These are phyloP conservation scores for Alternaria angustiovoidea DNA, from an alignment of 2,329 filamentous ascomycete species.

Conservation along the genomic window DNA sequence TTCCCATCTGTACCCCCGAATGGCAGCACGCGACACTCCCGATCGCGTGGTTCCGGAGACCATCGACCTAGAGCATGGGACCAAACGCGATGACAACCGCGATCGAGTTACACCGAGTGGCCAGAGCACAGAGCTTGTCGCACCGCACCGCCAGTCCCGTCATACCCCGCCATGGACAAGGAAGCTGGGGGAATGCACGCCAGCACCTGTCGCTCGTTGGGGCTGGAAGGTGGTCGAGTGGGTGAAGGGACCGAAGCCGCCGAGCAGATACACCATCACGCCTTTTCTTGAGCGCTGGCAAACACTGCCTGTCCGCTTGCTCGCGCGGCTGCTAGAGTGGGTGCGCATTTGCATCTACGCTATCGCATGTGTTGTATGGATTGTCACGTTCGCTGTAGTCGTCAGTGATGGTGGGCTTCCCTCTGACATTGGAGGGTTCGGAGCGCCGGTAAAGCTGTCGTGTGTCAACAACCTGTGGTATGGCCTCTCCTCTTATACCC, in stretches of 20 bases:
- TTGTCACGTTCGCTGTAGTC: constrained; percentile 72
- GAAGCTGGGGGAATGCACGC: constrained; percentile 21
- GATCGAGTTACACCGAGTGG: constrained; percentile 6
- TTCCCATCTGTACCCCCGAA: not conserved
- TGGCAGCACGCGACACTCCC: constrained; percentile 10
- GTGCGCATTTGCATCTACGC: constrained; percentile 65
- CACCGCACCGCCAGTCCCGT: constrained; percentile 7
- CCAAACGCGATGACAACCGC: constrained; percentile 2
- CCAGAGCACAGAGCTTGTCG: not conserved
- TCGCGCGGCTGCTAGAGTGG: constrained; percentile 66
- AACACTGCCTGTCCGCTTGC: constrained; percentile 67
- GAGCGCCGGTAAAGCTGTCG: constrained; percentile 69
- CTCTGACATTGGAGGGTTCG: constrained; percentile 71
- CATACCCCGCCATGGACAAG: constrained; percentile 19
- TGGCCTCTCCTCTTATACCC: constrained; percentile 1
- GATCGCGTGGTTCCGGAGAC: constrained; percentile 9
- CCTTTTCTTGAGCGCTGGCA: constrained; percentile 71
- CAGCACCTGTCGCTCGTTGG: constrained; percentile 26
- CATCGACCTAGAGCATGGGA: constrained; percentile 20
- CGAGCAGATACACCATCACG: constrained; percentile 53
- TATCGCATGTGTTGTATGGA: constrained; percentile 69
- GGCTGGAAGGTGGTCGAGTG: constrained; percentile 48
- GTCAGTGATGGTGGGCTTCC: constrained; percentile 67
- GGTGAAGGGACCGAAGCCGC: constrained; percentile 57
- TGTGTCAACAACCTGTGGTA: constrained; percentile 76